Percentiles rank a stretch among this genome's conserved stretches.
These are phyloP conservation scores for Vitellaria paradoxa DNA, from an alignment of 179 eudicot species.

Conservation along the genomic window DNA sequence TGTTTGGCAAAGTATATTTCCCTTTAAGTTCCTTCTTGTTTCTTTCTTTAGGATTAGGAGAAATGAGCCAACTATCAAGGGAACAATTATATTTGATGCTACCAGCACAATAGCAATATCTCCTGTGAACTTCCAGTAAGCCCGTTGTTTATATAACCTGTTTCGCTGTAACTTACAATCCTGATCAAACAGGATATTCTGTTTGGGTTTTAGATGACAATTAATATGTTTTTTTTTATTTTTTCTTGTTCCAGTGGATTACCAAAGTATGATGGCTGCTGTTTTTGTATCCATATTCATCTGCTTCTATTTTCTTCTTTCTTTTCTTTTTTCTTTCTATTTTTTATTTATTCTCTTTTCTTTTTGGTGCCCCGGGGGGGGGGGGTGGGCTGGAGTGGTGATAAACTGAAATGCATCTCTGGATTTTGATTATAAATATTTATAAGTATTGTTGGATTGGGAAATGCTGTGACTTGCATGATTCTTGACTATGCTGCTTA, in stretches of 20 bases:
- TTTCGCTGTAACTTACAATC: not conserved
- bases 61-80: conserved; percentile 89
- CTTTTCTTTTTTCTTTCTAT: not conserved
- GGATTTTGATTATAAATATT: not conserved
- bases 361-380: too few species aligned
- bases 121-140: conserved; percentile 99
- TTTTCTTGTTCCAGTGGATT: conserved; percentile 63
- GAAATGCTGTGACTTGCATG: not conserved
- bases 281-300: conserved; percentile 80
- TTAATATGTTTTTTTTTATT: conserved; percentile 24
- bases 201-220: conserved; percentile 15
- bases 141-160: conserved; percentile 3
- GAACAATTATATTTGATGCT: conserved; percentile 79
- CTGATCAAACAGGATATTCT: conserved; percentile 8
- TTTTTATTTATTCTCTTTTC: not conserved
- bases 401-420: not conserved
- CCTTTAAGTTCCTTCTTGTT: conserved; percentile 4
- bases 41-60: conserved; percentile 63
- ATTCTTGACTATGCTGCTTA: conserved; percentile 52
- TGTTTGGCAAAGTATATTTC: not conserved
- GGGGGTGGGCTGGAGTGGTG: not conserved
- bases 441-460: not conserved
- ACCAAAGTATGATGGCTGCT: conserved; percentile 97
- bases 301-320: not conserved
- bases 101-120: conserved; percentile 87